Percentiles rank a stretch among this genome's conserved stretches.
phyloP scores from a whole-genome alignment of 495 filamentous ascomycete species.

The Wilcoxina mikolae region DNA sequence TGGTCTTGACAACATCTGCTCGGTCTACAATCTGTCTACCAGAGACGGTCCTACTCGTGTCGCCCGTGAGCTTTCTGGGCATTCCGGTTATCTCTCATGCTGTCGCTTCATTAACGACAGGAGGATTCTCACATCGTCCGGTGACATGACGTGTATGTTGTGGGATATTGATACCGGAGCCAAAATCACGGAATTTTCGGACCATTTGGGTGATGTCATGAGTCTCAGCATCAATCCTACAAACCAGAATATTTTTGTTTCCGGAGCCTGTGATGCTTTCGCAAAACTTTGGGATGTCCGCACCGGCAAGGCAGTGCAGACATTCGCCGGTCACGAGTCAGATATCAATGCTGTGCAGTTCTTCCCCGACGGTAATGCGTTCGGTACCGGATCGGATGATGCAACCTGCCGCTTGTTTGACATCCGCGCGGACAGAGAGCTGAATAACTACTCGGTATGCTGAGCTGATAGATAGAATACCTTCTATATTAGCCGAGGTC shows the following conservation, averaged over 20 bases:
- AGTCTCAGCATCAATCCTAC: conserved; percentile 99
- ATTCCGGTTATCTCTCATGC: conserved; percentile 95
- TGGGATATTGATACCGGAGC: conserved; percentile 98
- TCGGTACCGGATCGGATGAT: conserved; percentile 95
- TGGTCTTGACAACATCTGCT: conserved; percentile 98
- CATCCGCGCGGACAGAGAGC: conserved; percentile 87
- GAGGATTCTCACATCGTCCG: conserved; percentile 91
- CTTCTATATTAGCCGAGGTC: too few species aligned
- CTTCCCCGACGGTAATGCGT: conserved; percentile 97
- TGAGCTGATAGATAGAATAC: neutral
- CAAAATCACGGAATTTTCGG: conserved; percentile 95
- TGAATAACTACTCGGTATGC: conserved; percentile 84
- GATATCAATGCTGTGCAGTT: conserved; percentile 99
- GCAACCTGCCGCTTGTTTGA: conserved; percentile 95
- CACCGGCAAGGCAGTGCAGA: conserved; percentile 95
- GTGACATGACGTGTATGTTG: conserved; percentile 99
- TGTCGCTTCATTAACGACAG: conserved; percentile 98
- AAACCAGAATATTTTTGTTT: conserved; percentile 96
- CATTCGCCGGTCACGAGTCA: conserved; percentile 94
- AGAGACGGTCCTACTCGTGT: conserved; percentile 92
- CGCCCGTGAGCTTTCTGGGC: conserved; percentile 87
- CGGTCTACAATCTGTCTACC: conserved; percentile 95
- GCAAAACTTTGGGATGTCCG: conserved; percentile 98
- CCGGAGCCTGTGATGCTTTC: conserved; percentile 94
- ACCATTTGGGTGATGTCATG: conserved; percentile 98